Evolutionary conservation across 2,329 filamentous ascomycete species (phyloP).

Genomic region (Pseudogymnoascus sp.): DNA sequence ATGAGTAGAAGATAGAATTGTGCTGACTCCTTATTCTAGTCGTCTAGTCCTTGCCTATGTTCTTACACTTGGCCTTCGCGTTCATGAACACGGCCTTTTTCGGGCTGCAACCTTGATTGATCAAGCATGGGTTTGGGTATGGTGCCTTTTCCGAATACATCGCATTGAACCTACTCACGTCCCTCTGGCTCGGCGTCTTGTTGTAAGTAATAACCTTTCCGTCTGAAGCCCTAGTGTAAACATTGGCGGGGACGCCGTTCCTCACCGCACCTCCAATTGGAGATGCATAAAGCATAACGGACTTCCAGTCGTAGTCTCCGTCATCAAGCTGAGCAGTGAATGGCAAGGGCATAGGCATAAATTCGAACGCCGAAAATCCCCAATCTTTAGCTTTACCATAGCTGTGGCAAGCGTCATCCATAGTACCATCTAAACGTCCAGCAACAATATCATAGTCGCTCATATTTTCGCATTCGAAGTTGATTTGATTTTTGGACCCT

Average conservation of each 20-base stretch:
- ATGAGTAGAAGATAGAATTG: background rate
- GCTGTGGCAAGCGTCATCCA: background rate
- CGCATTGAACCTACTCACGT: conserved; percentile 4
- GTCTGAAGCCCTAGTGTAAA: background rate
- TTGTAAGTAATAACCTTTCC: background rate
- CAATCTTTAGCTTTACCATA: background rate
- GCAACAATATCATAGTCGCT: background rate
- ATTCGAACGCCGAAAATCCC: background rate
- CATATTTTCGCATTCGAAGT: conserved; percentile 3
- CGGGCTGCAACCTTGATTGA: conserved; percentile 5
- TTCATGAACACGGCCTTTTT: background rate
- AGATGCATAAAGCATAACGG: conserved; percentile 9
- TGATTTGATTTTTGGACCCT: conserved; percentile 2
- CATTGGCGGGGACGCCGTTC: background rate
- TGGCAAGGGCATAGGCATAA: background rate
- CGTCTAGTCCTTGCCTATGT: background rate
- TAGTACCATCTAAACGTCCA: background rate
- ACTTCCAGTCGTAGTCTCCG: conserved; percentile 8
- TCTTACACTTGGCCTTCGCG: conserved; percentile 4
- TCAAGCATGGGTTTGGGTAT: conserved; percentile 4
- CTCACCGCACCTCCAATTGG: background rate
- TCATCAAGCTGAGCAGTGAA: background rate
- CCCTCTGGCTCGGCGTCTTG: conserved; percentile 2
- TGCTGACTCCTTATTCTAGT: background rate
- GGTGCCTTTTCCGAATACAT: conserved; percentile 3